These are phyloP conservation scores for Pseudocercospora pini-densiflorae DNA, from an alignment of 2,329 filamentous ascomycete species.

Conservation along the genomic window DNA sequence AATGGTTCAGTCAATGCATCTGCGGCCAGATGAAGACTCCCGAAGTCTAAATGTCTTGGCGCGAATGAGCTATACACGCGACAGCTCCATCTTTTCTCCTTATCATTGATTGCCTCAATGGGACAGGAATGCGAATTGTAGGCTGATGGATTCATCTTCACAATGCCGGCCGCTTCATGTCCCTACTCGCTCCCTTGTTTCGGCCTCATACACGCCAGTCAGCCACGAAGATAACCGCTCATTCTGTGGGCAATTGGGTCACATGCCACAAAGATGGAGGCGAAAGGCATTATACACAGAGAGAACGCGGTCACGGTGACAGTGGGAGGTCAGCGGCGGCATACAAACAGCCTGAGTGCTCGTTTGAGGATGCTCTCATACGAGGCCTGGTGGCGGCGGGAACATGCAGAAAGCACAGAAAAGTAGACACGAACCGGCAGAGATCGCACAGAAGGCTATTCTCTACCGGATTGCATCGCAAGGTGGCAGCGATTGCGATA, in stretches of 20 bases:
- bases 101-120: not conserved
- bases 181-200: slow-evolving; percentile 61
- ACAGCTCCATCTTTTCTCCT: slow-evolving; percentile 7
- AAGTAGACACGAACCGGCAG: not conserved
- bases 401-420: slow-evolving; percentile 54
- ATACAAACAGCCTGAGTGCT: slow-evolving; percentile 31
- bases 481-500: not conserved
- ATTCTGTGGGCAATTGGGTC: slow-evolving; percentile 1
- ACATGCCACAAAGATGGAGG: not conserved
- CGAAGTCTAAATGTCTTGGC: slow-evolving; percentile 5
- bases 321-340: slow-evolving; percentile 5
- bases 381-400: slow-evolving; percentile 56
- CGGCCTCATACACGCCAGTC: slow-evolving; percentile 55
- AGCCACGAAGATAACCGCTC: slow-evolving; percentile 39
- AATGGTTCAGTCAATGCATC: not conserved
- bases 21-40: slow-evolving; percentile 2
- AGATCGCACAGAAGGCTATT: not conserved
- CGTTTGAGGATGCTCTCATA: slow-evolving; percentile 59
- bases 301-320: slow-evolving; percentile 25
- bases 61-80: not conserved
- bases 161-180: slow-evolving; percentile 68
- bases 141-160: slow-evolving; percentile 29
- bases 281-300: slow-evolving; percentile 7
- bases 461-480: not conserved
- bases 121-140: slow-evolving; percentile 24